phyloP scores from a whole-genome alignment of 257 asterid species.

The Penstemon davidsonii region DNA sequence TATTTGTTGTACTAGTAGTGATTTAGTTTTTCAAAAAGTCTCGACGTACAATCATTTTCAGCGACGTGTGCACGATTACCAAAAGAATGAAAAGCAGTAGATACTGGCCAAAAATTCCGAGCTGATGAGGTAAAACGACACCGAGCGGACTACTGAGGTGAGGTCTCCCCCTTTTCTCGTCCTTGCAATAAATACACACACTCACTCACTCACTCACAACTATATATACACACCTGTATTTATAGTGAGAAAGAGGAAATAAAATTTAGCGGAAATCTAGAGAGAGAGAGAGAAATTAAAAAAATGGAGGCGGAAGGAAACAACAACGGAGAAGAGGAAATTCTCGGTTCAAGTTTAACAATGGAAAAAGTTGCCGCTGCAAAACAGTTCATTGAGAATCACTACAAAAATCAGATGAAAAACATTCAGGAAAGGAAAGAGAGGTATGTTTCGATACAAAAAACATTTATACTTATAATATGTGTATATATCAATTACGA shows the following conservation, averaged over 20 bases:
- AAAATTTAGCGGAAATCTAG: conserved; percentile 32
- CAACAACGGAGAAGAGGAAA: conserved; percentile 55
- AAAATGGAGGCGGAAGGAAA: conserved; percentile 50
- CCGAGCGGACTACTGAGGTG: conserved; percentile 34
- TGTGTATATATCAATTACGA: conserved; percentile 15
- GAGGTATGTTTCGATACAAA: conserved; percentile 41
- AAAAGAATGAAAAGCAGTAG: conserved; percentile 25
- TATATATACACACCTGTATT: conserved; percentile 3
- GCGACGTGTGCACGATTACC: not conserved
- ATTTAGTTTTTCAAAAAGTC: not conserved
- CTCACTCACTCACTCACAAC: not conserved
- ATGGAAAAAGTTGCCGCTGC: conserved; percentile 99
- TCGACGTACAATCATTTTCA: conserved; percentile 24
- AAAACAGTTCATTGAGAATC: conserved; percentile 92
- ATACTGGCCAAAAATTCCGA: conserved; percentile 18
- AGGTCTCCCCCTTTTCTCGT: conserved; percentile 25
- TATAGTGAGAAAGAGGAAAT: conserved; percentile 25
- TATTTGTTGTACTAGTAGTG: no score
- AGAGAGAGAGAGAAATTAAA: conserved; percentile 28
- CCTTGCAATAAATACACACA: conserved; percentile 30
- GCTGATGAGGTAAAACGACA: conserved; percentile 39
- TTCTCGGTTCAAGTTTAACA: conserved; percentile 82
- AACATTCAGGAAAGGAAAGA: conserved; percentile 90
- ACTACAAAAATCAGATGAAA: conserved; percentile 95
- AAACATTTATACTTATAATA: no score